These are phyloP conservation scores for Verruconis gallopava DNA, from an alignment of 2,329 filamentous ascomycete species.

Conservation along the genomic window DNA sequence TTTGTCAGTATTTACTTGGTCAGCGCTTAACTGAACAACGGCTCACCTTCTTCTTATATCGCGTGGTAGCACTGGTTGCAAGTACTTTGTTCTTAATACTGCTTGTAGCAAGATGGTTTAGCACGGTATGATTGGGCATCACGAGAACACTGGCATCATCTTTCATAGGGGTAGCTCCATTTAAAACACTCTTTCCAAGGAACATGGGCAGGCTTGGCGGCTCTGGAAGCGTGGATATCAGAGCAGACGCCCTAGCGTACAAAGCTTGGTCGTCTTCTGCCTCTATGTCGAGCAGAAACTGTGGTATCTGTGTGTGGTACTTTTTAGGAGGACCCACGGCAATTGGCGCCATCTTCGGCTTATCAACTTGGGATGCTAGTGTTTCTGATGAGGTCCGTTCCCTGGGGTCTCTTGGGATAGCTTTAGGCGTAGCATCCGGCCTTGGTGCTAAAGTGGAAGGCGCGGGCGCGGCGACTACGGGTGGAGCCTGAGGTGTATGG, in stretches of 20 bases:
- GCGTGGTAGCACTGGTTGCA: conserved; percentile 90
- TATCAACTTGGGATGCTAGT: conserved; percentile 12
- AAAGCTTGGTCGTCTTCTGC: conserved; percentile 63
- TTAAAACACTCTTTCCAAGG: conserved; percentile 86
- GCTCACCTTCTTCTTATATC: conserved; percentile 84
- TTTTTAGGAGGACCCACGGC: conserved; percentile 34
- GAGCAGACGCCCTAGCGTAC: conserved; percentile 61
- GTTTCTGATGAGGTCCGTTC: background rate
- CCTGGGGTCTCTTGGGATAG: background rate
- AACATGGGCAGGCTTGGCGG: conserved; percentile 83
- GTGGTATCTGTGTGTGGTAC: conserved; percentile 65
- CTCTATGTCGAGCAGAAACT: conserved; percentile 78
- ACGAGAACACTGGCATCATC: conserved; percentile 95
- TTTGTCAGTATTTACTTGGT: conserved; percentile 9
- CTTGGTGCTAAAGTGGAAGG: conserved; percentile 15
- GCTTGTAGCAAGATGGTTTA: conserved; percentile 93
- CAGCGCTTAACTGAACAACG: background rate
- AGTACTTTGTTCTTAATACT: conserved; percentile 96
- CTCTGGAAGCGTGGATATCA: conserved; percentile 65
- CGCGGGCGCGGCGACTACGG: conserved; percentile 18
- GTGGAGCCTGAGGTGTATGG: conserved; percentile 32
- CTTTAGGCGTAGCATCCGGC: conserved; percentile 17
- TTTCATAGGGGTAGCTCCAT: conserved; percentile 82
- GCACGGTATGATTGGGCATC: conserved; percentile 91
- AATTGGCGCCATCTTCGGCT: conserved; percentile 16